A percentile compares a stretch with the other conserved stretches of the same genome.
These are phyloP conservation scores for Ophiocytium majus DNA, from an alignment of 352 stramenopile genomes.

Conservation along the genomic window DNA sequence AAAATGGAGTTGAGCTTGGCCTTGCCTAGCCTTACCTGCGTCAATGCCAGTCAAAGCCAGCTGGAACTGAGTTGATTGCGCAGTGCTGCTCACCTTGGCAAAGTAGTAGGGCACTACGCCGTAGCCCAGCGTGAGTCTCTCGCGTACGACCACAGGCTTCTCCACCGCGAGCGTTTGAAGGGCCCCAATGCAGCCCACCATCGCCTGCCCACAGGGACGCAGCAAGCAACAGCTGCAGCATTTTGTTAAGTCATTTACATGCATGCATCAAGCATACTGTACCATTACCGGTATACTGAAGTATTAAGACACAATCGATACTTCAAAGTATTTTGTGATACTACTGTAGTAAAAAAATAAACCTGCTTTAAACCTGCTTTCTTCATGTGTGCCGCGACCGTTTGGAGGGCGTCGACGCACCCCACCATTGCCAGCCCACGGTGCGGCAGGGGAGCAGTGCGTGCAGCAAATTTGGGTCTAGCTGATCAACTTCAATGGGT, in stretches of 20 bases:
- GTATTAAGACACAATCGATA: too few relatives aligned
- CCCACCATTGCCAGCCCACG: slow-evolving; percentile 32
- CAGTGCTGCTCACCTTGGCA: slow-evolving; percentile 7
- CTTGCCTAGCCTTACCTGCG: not conserved
- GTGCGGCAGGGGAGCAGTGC: too few relatives aligned
- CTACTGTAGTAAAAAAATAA: too few relatives aligned
- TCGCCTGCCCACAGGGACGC: slow-evolving; percentile 23
- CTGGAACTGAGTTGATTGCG: not conserved
- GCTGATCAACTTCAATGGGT: too few relatives aligned
- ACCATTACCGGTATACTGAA: too few relatives aligned
- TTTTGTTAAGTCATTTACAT: too few relatives aligned
- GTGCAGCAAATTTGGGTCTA: too few relatives aligned
- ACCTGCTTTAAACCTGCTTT: too few relatives aligned
- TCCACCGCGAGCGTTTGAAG: slow-evolving; percentile 50
- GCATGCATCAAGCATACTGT: too few relatives aligned
- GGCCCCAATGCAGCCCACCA: slow-evolving; percentile 46
- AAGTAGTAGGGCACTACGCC: not conserved
- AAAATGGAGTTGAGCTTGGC: not conserved
- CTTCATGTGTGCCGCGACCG: slow-evolving; percentile 30
- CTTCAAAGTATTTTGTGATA: too few relatives aligned
- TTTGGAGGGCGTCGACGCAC: slow-evolving; percentile 46
- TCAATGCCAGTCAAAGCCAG: not conserved
- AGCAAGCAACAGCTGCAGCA: not conserved
- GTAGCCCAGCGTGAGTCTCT: slow-evolving; percentile 33
- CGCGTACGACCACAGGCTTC: slow-evolving; percentile 22